Evolutionary conservation across 2,329 filamentous ascomycete species (phyloP), one percentile per base, ranked within the genome.

Genomic region (Juglanconis oblonga): DNA sequence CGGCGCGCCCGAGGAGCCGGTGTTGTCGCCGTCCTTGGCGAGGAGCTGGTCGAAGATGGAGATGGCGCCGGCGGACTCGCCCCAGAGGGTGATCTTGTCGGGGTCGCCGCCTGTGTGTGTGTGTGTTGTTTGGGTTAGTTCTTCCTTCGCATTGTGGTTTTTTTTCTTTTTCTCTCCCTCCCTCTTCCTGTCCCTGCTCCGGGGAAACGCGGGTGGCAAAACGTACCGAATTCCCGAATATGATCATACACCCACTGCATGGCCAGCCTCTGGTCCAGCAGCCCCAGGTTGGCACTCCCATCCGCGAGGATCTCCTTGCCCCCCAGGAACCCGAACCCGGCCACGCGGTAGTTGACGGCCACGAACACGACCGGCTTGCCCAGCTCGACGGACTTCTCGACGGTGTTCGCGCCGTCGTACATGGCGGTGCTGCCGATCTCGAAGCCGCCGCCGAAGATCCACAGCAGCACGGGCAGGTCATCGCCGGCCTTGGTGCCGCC

Each of bases 31-130:
- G 36, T 85, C 82, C 65, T 90, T 91, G 13, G 92, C 76, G 1
- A 84, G 76, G 83, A 92, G 91, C 65, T 94, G 91, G 67, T 92
- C 84, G 53, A 89, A 82, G 1, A 91, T 88, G 0, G 88, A 92
- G 63, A 92, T 91, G 13, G 85, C 77, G 0, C 88, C 87, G 0
- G 88, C 87, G 2, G 82, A 87, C 69, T 93, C 87, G 29, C 90
- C 90, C 87, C 87, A 92, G 62, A 94, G 87, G 0, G 89, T 93
- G 5, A 93, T 89, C 70, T 89, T 89, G n/a, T 79, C 77, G 0
- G 89, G 87, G 69, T 94, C 90, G 11, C 91, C 91, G 9, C 91
- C 91, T 47, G 14, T 7, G 38, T 42, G 11, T 7, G 38, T 42
- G 11, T 42, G 14, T 42, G 38, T 11, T 4, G 4, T 11, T 42